Evolutionary conservation across 495 filamentous ascomycete genomes (phyloP).

Genomic region (Neurospora cerealis): DNA sequence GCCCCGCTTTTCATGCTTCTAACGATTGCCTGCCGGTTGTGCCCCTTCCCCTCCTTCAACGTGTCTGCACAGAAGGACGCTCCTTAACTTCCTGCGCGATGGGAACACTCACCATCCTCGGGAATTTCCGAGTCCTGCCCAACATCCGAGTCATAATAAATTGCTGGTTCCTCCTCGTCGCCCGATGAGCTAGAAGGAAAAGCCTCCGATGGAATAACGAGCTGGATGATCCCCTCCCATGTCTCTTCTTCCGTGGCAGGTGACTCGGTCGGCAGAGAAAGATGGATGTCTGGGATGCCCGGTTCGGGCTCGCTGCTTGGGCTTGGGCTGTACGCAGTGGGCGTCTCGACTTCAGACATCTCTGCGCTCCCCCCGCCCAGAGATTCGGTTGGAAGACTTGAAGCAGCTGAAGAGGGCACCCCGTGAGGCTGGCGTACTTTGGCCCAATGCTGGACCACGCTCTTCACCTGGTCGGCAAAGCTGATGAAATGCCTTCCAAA

Average conservation of each 20-base stretch:
- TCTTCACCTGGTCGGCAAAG: constrained; percentile 40
- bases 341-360: not conserved
- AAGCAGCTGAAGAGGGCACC: constrained; percentile 12
- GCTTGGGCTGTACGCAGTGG: not conserved
- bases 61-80: not conserved
- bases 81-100: not conserved
- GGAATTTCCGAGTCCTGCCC: not conserved
- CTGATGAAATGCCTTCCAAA: constrained; percentile 37
- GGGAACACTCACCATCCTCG: not conserved
- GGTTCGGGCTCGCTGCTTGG: not conserved
- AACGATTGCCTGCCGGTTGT: not conserved
- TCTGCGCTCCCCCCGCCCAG: not conserved
- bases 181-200: not conserved
- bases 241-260: not conserved
- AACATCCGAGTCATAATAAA: not conserved
- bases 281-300: not conserved
- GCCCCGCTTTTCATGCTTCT: not conserved
- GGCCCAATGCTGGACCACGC: constrained; percentile 14
- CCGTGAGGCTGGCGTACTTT: constrained; percentile 3
- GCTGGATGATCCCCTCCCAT: not conserved
- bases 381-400: not conserved
- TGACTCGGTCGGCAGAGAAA: not conserved
- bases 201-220: not conserved
- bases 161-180: not conserved
- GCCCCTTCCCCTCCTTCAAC: not conserved